Evolutionary conservation across 2,329 filamentous ascomycete genomes (phyloP).

Genomic region (Waltergamsia citrina): DNA sequence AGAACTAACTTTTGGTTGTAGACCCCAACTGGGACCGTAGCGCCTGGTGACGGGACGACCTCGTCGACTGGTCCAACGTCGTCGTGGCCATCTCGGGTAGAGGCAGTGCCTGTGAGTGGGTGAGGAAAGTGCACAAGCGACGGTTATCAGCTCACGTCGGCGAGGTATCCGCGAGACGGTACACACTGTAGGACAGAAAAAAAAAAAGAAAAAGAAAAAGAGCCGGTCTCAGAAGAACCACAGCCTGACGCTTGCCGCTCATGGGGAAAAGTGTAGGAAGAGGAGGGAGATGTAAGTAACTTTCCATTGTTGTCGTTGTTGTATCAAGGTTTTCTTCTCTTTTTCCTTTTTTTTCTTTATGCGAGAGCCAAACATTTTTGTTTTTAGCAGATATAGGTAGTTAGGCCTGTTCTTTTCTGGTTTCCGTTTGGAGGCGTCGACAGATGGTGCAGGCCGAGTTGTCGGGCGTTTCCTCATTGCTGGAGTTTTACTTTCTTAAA

Average conservation of each 20-base stretch:
- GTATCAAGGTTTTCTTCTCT: neutral
- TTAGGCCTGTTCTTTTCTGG: neutral
- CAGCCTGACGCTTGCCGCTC: no score
- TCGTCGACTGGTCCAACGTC: constrained; percentile 1
- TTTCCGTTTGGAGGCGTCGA: neutral
- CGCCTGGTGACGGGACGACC: constrained; percentile 56
- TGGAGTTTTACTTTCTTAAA: neutral
- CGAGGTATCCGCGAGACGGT: constrained; percentile 2
- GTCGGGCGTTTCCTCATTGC: neutral
- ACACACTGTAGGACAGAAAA: constrained; percentile 1
- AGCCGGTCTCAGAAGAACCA: no score
- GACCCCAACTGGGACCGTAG: constrained; percentile 88
- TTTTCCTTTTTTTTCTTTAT: neutral
- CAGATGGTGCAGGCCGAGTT: neutral
- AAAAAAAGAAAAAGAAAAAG: neutral
- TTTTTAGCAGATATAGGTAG: no score
- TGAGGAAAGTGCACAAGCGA: neutral
- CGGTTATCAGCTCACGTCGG: neutral
- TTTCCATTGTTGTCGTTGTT: neutral
- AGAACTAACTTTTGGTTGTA: constrained; percentile 19
- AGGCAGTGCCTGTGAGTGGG: neutral
- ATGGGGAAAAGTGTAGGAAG: no score
- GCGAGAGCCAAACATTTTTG: no score
- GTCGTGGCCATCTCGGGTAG: constrained; percentile 4
- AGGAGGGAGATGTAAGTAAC: neutral